Conservation (phyloP, 768 basidiomycete genomes). For the Cystofilobasidium capitatum region DNA sequence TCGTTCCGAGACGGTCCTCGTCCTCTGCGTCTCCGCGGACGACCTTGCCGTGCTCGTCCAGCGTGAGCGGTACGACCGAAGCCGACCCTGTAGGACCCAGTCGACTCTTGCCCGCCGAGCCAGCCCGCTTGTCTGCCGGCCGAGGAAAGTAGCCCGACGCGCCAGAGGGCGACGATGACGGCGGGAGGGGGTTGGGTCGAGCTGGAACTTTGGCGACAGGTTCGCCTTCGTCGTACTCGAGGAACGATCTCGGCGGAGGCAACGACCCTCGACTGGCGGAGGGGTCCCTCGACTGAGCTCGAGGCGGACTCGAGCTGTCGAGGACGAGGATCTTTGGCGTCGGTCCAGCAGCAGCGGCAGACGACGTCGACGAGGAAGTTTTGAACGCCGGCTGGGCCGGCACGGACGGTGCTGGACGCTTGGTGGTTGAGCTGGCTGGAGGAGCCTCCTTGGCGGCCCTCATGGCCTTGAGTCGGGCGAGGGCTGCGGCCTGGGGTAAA, state of each 20-base stretch:
- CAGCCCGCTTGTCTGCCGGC: conserved; percentile 4
- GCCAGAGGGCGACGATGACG: conserved; percentile 6
- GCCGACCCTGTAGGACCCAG: not conserved
- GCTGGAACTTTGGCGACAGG: conserved; percentile 2
- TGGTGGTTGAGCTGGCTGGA: not conserved
- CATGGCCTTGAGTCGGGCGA: not conserved
- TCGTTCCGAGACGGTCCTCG: not conserved
- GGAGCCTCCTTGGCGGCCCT: not conserved
- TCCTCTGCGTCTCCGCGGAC: not conserved
- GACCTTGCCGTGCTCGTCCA: not conserved
- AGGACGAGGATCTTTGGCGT: conserved; percentile 14
- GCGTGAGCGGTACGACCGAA: not conserved
- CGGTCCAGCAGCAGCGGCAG: not conserved
- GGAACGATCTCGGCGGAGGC: not conserved
- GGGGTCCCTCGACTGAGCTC: not conserved
- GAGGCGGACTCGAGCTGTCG: conserved; percentile 5
- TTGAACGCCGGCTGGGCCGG: not conserved
- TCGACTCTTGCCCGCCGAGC: not conserved
- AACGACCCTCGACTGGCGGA: not conserved
- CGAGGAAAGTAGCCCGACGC: not conserved
- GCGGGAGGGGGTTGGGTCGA: not conserved
- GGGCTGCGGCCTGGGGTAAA: not conserved
- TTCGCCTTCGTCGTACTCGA: conserved; percentile 14
- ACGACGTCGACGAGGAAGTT: not conserved
- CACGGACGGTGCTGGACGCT: not conserved